phyloP scores from a whole-genome alignment of 441 rosid species.

The Pelargonium fulgidum region DNA sequence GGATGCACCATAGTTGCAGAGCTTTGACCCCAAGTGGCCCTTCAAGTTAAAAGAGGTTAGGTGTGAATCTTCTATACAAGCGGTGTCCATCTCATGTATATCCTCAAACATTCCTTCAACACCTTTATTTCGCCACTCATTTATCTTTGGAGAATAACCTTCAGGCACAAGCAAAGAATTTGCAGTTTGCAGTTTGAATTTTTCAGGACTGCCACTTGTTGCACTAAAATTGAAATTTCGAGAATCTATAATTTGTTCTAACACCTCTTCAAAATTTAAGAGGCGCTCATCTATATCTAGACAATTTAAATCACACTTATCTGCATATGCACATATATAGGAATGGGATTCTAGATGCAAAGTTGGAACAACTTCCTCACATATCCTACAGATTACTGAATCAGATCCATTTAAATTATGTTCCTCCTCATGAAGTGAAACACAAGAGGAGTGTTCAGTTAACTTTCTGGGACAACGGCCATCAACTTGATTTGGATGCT shows the following conservation, averaged over 20 bases:
- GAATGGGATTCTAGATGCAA: conserved; percentile 74
- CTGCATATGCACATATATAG: conserved; percentile 82
- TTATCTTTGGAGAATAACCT: conserved; percentile 60
- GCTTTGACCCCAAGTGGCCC: conserved; percentile 50
- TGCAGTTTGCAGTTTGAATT: conserved; percentile 31
- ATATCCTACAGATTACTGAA: conserved; percentile 67
- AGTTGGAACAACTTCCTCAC: conserved; percentile 73
- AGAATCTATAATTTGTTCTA: conserved; percentile 71
- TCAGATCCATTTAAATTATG: conserved; percentile 40
- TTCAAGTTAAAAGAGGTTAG: conserved; percentile 39
- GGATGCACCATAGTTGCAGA: conserved; percentile 51
- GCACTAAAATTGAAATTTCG: conserved; percentile 40
- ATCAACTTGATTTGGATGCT: conserved; percentile 26
- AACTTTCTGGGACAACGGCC: conserved; percentile 19
- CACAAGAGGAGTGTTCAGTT: conserved; percentile 19
- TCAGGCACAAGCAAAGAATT: conserved; percentile 41
- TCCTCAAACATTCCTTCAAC: conserved; percentile 89
- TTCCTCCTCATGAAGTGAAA: conserved; percentile 34
- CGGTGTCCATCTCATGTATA: conserved; percentile 86
- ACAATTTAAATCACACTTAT: conserved; percentile 66
- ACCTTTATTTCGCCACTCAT: conserved; percentile 77
- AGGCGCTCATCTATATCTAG: conserved; percentile 65
- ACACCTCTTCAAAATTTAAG: conserved; percentile 61
- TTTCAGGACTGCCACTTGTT: conserved; percentile 53
- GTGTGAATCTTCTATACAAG: conserved; percentile 61